phyloP scores from a whole-genome alignment of 306 rosid genomes.

The Citrullus amarus region DNA sequence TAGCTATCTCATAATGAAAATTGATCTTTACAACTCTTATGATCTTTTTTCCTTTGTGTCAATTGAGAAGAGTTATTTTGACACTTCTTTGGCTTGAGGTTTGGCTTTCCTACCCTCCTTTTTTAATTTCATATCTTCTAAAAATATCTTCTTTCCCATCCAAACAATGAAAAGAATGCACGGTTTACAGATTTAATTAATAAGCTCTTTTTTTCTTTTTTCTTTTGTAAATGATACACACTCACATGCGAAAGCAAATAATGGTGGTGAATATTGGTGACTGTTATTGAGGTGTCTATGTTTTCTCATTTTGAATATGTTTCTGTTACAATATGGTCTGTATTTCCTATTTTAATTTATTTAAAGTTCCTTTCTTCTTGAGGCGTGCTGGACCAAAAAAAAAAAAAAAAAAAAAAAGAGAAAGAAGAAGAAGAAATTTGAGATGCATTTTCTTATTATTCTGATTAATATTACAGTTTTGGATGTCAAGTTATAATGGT shows the following conservation, averaged over 20 bases:
- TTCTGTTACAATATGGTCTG: not conserved
- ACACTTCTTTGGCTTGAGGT: not conserved
- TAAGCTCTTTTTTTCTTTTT: not conserved
- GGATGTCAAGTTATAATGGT: not conserved
- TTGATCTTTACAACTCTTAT: not conserved
- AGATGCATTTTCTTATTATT: not conserved
- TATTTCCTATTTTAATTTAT: not conserved
- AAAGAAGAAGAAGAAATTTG: too few relatives aligned
- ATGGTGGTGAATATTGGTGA: not conserved
- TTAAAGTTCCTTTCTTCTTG: not conserved
- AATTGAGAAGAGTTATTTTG: not conserved
- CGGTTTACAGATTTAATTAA: not conserved
- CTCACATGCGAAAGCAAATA: not conserved
- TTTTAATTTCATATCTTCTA: not conserved
- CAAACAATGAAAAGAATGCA: not conserved
- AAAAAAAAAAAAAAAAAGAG: too few relatives aligned
- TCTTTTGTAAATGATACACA: not conserved
- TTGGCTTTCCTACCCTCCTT: not conserved
- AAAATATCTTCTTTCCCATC: not conserved
- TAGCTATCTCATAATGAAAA: not conserved
- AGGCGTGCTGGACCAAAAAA: not conserved
- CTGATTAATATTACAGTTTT: not conserved
- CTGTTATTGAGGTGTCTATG: not conserved
- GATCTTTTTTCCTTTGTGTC: not conserved
- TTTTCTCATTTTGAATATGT: not conserved